These are phyloP conservation scores for Vinca minor DNA, from an alignment of 257 asterid genomes.

Conservation along the genomic window DNA sequence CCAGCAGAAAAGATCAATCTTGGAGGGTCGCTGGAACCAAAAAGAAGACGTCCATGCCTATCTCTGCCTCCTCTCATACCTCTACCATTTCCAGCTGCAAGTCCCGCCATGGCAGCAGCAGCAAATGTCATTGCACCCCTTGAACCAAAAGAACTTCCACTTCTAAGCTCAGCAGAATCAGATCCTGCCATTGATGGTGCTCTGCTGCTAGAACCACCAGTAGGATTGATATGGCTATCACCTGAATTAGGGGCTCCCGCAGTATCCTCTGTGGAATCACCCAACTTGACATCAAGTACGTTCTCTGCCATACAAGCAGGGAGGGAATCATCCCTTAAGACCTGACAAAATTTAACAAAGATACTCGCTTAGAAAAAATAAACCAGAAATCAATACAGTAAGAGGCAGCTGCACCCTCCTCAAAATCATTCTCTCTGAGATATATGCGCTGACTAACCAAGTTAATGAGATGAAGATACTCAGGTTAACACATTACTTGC, in stretches of 20 bases:
- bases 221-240: conserved; percentile 52
- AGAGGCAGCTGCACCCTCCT: not conserved
- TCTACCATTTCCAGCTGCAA: conserved; percentile 67
- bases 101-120: conserved; percentile 99
- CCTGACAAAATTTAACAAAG: conserved; percentile 37
- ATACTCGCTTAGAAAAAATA: not conserved
- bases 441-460: not conserved
- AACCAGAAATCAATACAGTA: not conserved
- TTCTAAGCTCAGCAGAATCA: conserved; percentile 57
- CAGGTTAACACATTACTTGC: not conserved
- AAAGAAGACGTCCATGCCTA: conserved; percentile 49
- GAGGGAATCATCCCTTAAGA: conserved; percentile 59
- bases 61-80: conserved; percentile 77
- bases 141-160: conserved; percentile 72
- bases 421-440: not conserved
- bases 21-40: conserved; percentile 52
- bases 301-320: conserved; percentile 70
- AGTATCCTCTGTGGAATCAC: conserved; percentile 59
- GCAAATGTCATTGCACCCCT: conserved; percentile 98
- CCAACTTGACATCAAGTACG: conserved; percentile 87
- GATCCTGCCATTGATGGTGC: conserved; percentile 40
- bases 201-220: conserved; percentile 74
- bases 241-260: conserved; percentile 34
- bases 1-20: conserved; percentile 69
- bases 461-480: not conserved